Base-by-base conservation (phyloP, 2,329 filamentous ascomycete species). In the Pseudocercospora macadamiae region DNA sequence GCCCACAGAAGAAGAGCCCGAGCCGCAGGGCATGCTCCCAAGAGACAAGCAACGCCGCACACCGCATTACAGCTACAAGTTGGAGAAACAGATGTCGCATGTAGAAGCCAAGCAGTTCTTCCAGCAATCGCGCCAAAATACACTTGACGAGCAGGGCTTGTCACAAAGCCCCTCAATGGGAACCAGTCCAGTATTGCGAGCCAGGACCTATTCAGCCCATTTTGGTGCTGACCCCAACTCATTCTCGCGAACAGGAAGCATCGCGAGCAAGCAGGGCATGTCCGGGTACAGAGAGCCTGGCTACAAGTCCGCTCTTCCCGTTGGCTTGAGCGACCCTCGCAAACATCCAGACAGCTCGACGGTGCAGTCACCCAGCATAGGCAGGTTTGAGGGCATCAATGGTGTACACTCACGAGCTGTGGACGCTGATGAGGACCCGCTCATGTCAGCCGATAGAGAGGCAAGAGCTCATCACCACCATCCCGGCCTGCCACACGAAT, bases 81-180 rank as follows among this genome's bases (percentile, higher is more conserved):
- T 91, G 54, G 95, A 99, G 76, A 96, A 95, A 70, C 90, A 93
- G 71, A 89, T 96, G 86, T 96, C 89, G 70, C 92, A 96, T 74
- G 88, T 90, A 23, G 95, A 99, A 73, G 91, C 93, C 60, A 97
- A 96, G 76, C 83, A 97, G 63, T 96, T 97, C 78, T 99, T 96
- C 75, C 93, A 97, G 47, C 84, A 90, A 65, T 92, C 91, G 75
- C 90, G 92, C 74, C 80, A 87, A 58, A 89, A 88, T 62, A 80
- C 77, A 37, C 70, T 79, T 63, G 70, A 71, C 70, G 76, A 67
- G 19, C 51, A 61, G 57, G 55, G 23, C 25, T 14, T 53, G 61
- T 75, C 70, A 71, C 73, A 64, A 69, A 76, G 63, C 53, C 65
- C 69, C 1, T 39, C 59, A 8, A 51, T 61, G 18, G 61, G 51